Evolutionary conservation across 257 asterid genomes (phyloP).

Genomic region (Primulina tabacum): DNA sequence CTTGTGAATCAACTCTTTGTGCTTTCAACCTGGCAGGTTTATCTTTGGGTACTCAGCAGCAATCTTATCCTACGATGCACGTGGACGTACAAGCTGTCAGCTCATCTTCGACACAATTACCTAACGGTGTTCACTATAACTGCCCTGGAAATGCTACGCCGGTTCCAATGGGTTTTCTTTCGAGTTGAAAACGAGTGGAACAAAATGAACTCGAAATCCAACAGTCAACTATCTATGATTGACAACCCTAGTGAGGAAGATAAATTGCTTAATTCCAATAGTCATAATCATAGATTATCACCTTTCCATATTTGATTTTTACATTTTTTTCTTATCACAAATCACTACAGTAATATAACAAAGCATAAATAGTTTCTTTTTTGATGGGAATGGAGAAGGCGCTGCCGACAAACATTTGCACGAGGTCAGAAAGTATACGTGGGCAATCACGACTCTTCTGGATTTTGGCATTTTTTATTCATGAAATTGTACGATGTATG

Average conservation of each 20-base stretch:
- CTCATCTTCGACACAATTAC: conserved; percentile 95
- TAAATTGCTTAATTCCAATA: conserved; percentile 56
- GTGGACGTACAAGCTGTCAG: conserved; percentile 94
- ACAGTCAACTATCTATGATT: conserved; percentile 43
- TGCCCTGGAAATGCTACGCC: conserved; percentile 79
- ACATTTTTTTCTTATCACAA: neutral
- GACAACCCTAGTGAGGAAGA: conserved; percentile 67
- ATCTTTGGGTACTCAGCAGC: conserved; percentile 80
- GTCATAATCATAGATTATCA: conserved; percentile 46
- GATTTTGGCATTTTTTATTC: neutral
- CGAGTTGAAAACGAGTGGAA: conserved; percentile 94
- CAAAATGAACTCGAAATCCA: conserved; percentile 54
- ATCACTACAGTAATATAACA: neutral
- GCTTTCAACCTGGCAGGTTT: conserved; percentile 53
- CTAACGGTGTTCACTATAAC: conserved; percentile 65
- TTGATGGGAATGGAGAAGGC: neutral
- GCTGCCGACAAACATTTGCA: neutral
- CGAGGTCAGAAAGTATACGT: neutral
- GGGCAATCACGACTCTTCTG: neutral
- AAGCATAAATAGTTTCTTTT: neutral
- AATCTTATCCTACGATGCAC: conserved; percentile 88
- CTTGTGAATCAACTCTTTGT: conserved; percentile 5
- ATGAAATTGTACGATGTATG: too few species aligned
- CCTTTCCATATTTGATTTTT: neutral
- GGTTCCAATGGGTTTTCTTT: conserved; percentile 93